phyloP scores from a whole-genome alignment of 129 eudicot species.

The Lactuca saligna region DNA sequence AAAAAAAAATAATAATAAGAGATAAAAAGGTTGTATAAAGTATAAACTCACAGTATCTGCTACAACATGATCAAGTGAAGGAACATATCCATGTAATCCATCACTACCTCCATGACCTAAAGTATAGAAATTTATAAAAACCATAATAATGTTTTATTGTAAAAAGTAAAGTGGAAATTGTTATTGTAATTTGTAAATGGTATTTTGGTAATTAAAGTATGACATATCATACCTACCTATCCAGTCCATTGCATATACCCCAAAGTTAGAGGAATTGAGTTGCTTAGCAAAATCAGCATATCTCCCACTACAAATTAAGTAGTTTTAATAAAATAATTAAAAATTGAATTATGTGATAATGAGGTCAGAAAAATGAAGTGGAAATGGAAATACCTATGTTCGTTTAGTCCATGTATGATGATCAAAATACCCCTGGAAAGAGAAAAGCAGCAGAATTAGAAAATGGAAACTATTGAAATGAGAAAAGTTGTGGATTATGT shows the following conservation, averaged over 20 bases:
- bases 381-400: slow-evolving; percentile 64
- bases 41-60: slow-evolving; percentile 86
- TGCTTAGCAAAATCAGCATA: slow-evolving; percentile 88
- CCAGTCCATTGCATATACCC: slow-evolving; percentile 99
- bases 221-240: slow-evolving; percentile 55
- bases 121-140: neutral
- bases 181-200: slow-evolving; percentile 12
- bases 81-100: slow-evolving; percentile 97
- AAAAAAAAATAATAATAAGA: neutral
- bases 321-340: neutral
- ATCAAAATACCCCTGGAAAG: slow-evolving; percentile 77
- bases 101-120: slow-evolving; percentile 99
- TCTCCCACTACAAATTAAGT: slow-evolving; percentile 67
- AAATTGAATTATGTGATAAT: neutral
- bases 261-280: slow-evolving; percentile 70
- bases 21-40: slow-evolving; percentile 11
- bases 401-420: slow-evolving; percentile 92
- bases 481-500: neutral
- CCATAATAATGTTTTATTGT: slow-evolving; percentile 12
- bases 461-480: neutral
- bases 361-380: neutral
- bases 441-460: slow-evolving; percentile 17
- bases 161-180: slow-evolving; percentile 5
- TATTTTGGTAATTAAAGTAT: slow-evolving; percentile 10
- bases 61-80: slow-evolving; percentile 93